phyloP scores from a whole-genome alignment of 176 grass and related monocot species.

The Lolium rigidum region DNA sequence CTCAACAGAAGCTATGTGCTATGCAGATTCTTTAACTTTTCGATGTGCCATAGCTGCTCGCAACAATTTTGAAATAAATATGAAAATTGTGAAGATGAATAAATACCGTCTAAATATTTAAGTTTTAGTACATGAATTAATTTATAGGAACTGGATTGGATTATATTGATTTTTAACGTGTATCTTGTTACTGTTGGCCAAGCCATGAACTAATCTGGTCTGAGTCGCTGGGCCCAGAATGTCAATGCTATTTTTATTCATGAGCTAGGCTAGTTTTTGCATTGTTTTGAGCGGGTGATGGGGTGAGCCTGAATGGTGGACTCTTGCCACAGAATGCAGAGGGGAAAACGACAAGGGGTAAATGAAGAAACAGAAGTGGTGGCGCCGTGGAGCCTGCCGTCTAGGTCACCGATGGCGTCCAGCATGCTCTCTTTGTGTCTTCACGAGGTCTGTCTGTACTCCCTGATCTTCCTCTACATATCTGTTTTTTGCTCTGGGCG shows the following conservation, averaged over 20 bases:
- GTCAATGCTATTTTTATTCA: background rate
- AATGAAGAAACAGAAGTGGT: background rate
- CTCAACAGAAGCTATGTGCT: background rate
- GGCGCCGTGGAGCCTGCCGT: background rate
- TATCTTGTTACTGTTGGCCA: background rate
- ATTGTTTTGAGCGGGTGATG: background rate
- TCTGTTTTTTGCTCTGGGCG: background rate
- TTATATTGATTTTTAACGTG: background rate
- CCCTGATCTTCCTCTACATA: too few relatives aligned
- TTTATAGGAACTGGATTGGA: background rate
- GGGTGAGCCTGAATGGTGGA: background rate
- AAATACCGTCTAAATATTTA: background rate
- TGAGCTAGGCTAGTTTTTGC: background rate
- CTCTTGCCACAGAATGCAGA: background rate
- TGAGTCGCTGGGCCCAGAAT: background rate
- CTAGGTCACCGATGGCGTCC: background rate
- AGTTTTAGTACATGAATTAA: background rate
- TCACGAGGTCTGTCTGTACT: constrained; percentile 3
- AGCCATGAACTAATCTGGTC: background rate
- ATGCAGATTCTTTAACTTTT: constrained; percentile 6
- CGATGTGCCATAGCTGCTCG: background rate
- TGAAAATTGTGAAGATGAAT: background rate
- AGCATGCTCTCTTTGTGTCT: background rate
- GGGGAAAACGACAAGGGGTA: background rate
- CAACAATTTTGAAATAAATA: background rate